phyloP scores from a whole-genome alignment of 108 stramenopile species.

The Pseudonitzschia delicatissima region DNA sequence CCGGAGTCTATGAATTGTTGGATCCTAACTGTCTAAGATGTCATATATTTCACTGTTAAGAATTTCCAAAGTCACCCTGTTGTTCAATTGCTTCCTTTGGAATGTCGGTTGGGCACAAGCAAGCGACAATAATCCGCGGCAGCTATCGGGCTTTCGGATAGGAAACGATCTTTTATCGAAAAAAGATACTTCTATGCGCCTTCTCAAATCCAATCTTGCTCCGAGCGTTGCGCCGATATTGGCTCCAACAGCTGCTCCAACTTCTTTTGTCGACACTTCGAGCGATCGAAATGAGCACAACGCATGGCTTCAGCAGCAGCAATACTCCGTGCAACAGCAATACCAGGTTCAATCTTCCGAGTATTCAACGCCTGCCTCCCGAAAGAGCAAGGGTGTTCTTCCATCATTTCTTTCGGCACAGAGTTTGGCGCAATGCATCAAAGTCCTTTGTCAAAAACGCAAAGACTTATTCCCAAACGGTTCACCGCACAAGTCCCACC shows the following conservation, averaged over 20 bases:
- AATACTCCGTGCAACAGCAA: constrained; percentile 16
- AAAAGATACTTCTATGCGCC: no score
- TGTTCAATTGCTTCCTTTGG: not conserved
- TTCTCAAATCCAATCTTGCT: no score
- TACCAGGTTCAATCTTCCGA: not conserved
- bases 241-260: not conserved
- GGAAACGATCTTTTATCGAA: no score
- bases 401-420: constrained; percentile 5
- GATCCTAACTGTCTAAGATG: no score
- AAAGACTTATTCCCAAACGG: not conserved
- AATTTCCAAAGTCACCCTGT: no score
- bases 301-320: constrained; percentile 25
- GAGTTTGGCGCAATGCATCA: not conserved
- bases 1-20: no score
- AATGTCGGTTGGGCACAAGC: not conserved
- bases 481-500: constrained; percentile 18
- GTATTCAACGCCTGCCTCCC: not conserved
- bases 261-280: not conserved
- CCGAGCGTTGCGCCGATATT: not conserved
- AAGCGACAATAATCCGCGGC: not conserved
- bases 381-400: constrained; percentile 2
- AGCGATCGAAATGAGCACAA: constrained; percentile 18
- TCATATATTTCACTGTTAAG: no score
- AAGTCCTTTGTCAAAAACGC: not conserved
- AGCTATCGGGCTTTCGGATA: no score